Conservation (phyloP, 768 basidiomycete genomes). For the Suillus subaureus region DNA sequence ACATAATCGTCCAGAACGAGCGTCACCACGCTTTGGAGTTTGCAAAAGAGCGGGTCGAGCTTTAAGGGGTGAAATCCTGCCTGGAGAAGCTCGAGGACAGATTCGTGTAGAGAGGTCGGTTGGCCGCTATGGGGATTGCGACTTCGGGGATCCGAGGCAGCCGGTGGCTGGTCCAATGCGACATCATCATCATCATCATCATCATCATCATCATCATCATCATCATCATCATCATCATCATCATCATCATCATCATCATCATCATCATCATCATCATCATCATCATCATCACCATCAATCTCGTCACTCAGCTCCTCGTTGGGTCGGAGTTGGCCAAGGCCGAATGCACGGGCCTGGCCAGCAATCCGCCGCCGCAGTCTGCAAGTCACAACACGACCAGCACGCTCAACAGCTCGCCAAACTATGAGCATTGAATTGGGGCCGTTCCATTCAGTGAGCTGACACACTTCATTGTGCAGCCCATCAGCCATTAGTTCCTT, state of each 20-base stretch:
- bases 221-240: slow-evolving; percentile 20
- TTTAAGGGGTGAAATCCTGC: slow-evolving; percentile 62
- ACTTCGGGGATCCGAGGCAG: slow-evolving; percentile 1
- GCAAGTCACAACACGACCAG: slow-evolving; percentile 46
- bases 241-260: slow-evolving; percentile 27
- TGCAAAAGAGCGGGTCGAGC: slow-evolving; percentile 41
- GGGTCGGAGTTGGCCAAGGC: slow-evolving; percentile 45
- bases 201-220: slow-evolving; percentile 22
- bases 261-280: slow-evolving; percentile 21
- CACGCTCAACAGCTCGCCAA: slow-evolving; percentile 50
- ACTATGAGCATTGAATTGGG: slow-evolving; percentile 49
- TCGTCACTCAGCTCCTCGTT: slow-evolving; percentile 38
- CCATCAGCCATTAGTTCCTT: slow-evolving; percentile 51
- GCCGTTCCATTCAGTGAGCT: slow-evolving; percentile 56
- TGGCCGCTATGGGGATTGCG: slow-evolving; percentile 24
- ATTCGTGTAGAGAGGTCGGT: slow-evolving; percentile 40
- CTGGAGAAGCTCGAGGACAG: slow-evolving; percentile 58
- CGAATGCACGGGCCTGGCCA: slow-evolving; percentile 59
- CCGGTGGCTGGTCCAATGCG: neutral
- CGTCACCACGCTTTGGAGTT: slow-evolving; percentile 49
- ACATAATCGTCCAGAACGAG: slow-evolving; percentile 47
- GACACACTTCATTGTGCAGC: slow-evolving; percentile 47
- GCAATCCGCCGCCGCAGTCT: slow-evolving; percentile 48
- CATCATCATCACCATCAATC: slow-evolving; percentile 28
- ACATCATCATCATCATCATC: slow-evolving; percentile 21